These are phyloP conservation scores for Neoscytalidium dimidiatum DNA, from an alignment of 2,329 filamentous ascomycete species.

Conservation along the genomic window DNA sequence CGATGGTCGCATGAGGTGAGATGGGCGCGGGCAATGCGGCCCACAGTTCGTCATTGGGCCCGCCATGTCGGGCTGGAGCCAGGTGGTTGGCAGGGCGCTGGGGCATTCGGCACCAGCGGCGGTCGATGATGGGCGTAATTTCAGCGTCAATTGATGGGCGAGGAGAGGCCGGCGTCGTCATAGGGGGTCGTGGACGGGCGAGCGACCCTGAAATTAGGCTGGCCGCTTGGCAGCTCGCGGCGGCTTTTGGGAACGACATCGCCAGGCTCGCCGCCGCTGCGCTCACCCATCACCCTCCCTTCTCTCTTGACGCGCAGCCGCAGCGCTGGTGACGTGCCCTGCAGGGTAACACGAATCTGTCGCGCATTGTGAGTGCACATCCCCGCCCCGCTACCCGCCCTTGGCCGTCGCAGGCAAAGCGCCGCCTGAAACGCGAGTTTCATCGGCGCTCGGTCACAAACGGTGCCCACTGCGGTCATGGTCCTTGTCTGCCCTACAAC, in stretches of 20 bases:
- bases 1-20: background rate
- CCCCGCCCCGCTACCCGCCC: background rate
- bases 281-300: background rate
- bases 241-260: no score
- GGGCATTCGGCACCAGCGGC: background rate
- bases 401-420: background rate
- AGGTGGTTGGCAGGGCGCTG: background rate
- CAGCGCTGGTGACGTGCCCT: background rate
- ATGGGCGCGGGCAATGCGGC: background rate
- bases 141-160: slow-evolving; percentile 11
- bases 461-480: slow-evolving; percentile 3
- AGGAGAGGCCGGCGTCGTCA: slow-evolving; percentile 13
- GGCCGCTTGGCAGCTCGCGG: background rate
- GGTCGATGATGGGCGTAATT: slow-evolving; percentile 7
- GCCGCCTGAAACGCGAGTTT: slow-evolving; percentile 17
- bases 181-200: background rate
- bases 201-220: slow-evolving; percentile 7
- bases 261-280: no score
- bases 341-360: background rate
- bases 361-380: slow-evolving; percentile 10
- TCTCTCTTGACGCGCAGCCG: background rate
- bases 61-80: background rate
- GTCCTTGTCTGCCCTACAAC: slow-evolving; percentile 13
- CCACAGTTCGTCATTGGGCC: slow-evolving; percentile 14
- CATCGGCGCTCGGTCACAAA: slow-evolving; percentile 13